Percentiles rank a stretch among this genome's conserved stretches.
These are phyloP conservation scores for Tagetes patula DNA, from an alignment of 129 eudicot genomes.

Conservation along the genomic window DNA sequence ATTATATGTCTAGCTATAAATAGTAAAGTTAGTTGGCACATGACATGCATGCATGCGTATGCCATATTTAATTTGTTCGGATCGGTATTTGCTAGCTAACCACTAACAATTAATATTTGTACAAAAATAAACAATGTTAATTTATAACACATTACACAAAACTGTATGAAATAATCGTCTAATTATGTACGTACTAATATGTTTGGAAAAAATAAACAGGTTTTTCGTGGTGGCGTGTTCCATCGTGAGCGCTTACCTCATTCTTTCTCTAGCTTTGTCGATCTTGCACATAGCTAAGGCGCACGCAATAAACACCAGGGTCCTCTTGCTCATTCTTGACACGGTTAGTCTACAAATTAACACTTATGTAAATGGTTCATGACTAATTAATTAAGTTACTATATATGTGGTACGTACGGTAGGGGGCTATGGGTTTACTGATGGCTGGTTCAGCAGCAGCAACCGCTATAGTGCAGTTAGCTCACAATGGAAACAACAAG, in stretches of 20 bases:
- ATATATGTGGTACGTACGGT: conserved; percentile 8
- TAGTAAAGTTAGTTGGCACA: too few relatives aligned
- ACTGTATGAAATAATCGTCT: background rate
- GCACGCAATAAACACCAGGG: conserved; percentile 44
- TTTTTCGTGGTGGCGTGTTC: conserved; percentile 81
- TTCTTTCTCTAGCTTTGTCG: conserved; percentile 75
- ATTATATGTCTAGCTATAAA: too few relatives aligned
- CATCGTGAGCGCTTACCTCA: conserved; percentile 56
- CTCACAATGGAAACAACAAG: conserved; percentile 61
- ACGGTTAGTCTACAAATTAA: conserved; percentile 43
- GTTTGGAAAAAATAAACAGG: conserved; percentile 41
- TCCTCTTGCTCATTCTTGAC: conserved; percentile 62
- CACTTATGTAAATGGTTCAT: background rate
- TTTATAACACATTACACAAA: background rate
- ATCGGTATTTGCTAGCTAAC: background rate
- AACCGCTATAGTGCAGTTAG: conserved; percentile 64
- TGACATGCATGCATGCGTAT: background rate
- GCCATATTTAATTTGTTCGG: background rate
- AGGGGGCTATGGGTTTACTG: conserved; percentile 63
- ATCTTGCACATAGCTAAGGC: conserved; percentile 63
- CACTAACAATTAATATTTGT: too few relatives aligned
- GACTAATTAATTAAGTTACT: conserved; percentile 1
- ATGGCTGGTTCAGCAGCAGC: conserved; percentile 84
- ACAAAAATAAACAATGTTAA: too few relatives aligned
- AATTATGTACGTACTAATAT: background rate